phyloP scores from a whole-genome alignment of 1,139 yeast species.

The Meyerozyma athensensis region DNA sequence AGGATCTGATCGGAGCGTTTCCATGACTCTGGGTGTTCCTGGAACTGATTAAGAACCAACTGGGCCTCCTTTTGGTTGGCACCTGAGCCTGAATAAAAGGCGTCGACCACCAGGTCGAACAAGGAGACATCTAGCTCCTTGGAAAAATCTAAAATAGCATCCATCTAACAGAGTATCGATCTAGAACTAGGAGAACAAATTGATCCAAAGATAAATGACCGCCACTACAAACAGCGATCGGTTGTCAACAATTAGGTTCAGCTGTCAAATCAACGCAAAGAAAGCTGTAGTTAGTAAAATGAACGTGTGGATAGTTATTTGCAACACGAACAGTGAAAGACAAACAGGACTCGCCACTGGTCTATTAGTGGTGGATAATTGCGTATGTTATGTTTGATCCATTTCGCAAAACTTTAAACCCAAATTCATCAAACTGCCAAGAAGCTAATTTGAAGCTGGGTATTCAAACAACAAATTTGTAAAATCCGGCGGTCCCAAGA shows the following conservation, averaged over 20 bases:
- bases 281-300: slow-evolving; percentile 1
- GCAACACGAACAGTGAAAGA: too few relatives aligned
- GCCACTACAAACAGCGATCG: not conserved
- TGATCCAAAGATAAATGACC: not conserved
- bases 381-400: too few relatives aligned
- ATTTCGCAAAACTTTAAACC: too few relatives aligned
- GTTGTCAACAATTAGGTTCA: not conserved
- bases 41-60: slow-evolving; percentile 76
- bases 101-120: slow-evolving; percentile 79
- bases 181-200: not conserved
- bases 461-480: too few relatives aligned
- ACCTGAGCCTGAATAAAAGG: slow-evolving; percentile 85
- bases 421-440: too few relatives aligned
- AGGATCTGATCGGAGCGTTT: slow-evolving; percentile 86
- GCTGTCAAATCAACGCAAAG: slow-evolving; percentile 1
- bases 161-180: slow-evolving; percentile 47
- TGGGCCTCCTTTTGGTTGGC: slow-evolving; percentile 81
- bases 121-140: slow-evolving; percentile 74
- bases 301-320: too few relatives aligned
- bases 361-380: not conserved
- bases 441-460: too few relatives aligned
- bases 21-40: slow-evolving; percentile 96
- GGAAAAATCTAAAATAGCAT: slow-evolving; percentile 79
- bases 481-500: too few relatives aligned
- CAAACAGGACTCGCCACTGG: too few relatives aligned